phyloP scores from a whole-genome alignment of 306 rosid species.

The Pterocarpus santalinus region DNA sequence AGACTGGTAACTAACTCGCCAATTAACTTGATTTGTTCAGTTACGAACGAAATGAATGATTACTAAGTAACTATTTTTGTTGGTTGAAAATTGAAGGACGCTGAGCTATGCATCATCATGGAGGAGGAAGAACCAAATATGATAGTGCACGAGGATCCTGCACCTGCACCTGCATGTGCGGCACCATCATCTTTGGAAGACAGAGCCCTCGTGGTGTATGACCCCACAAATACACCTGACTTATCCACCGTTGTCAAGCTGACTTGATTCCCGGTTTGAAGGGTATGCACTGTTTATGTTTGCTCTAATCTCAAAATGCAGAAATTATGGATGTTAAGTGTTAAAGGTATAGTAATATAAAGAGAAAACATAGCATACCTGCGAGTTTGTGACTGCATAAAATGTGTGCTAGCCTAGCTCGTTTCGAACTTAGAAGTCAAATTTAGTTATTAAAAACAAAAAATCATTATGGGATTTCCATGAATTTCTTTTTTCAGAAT shows the following conservation, averaged over 20 bases:
- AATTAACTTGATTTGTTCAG: too few relatives aligned
- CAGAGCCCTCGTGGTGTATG: slow-evolving; percentile 55
- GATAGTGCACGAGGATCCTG: neutral
- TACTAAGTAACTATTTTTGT: neutral
- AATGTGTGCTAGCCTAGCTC: too few relatives aligned
- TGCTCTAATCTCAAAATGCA: neutral
- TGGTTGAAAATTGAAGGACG: slow-evolving; percentile 3
- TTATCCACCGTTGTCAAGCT: slow-evolving; percentile 52
- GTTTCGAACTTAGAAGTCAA: neutral
- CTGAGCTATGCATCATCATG: neutral
- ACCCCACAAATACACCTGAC: slow-evolving; percentile 31
- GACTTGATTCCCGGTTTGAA: slow-evolving; percentile 57
- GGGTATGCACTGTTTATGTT: slow-evolving; percentile 36
- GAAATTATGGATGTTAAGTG: neutral
- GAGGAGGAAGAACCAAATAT: slow-evolving; percentile 1
- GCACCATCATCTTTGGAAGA: slow-evolving; percentile 25
- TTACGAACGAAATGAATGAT: too few relatives aligned
- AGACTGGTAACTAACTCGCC: slow-evolving; percentile 17
- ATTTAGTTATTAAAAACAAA: neutral
- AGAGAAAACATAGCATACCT: too few relatives aligned
- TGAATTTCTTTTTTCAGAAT: neutral
- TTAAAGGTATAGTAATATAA: too few relatives aligned
- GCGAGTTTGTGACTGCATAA: too few relatives aligned
- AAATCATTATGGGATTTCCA: neutral
- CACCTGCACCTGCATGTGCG: neutral